phyloP scores from a whole-genome alignment of 805 yeast genomes.

The Pichia membranifaciens region DNA sequence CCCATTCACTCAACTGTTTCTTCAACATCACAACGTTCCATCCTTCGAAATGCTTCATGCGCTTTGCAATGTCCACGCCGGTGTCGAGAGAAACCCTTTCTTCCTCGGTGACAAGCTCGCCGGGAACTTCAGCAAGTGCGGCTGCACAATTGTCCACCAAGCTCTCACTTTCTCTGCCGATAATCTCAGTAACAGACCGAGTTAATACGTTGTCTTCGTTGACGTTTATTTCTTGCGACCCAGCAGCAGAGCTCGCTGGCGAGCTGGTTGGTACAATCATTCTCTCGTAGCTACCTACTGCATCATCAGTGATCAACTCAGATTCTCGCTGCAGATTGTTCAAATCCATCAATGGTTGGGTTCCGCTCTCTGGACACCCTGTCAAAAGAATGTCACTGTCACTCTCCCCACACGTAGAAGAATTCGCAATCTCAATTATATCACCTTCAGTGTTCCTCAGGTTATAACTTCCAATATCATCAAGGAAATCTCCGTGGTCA shows the following conservation, averaged over 20 bases:
- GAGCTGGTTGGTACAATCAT: constrained; percentile 12
- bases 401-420: neutral
- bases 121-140: neutral
- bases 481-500: neutral
- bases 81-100: neutral
- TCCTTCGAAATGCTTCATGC: constrained; percentile 6
- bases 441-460: neutral
- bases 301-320: neutral
- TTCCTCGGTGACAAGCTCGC: neutral
- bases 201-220: neutral
- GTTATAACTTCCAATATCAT: neutral
- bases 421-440: constrained; percentile 11
- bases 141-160: neutral
- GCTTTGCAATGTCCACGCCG: constrained; percentile 9
- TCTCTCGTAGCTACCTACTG: neutral
- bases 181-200: neutral
- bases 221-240: neutral
- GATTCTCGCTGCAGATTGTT: neutral
- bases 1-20: constrained; percentile 31
- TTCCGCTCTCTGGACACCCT: neutral
- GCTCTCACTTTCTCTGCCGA: neutral
- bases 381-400: neutral
- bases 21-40: constrained; percentile 13
- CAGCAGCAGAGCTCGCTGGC: constrained; percentile 12
- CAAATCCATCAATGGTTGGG: neutral